A percentile compares a stretch with the other conserved stretches of the same genome.
Evolutionary conservation across 495 filamentous ascomycete genomes (phyloP).

Genomic region (Penicillium argentinense): DNA sequence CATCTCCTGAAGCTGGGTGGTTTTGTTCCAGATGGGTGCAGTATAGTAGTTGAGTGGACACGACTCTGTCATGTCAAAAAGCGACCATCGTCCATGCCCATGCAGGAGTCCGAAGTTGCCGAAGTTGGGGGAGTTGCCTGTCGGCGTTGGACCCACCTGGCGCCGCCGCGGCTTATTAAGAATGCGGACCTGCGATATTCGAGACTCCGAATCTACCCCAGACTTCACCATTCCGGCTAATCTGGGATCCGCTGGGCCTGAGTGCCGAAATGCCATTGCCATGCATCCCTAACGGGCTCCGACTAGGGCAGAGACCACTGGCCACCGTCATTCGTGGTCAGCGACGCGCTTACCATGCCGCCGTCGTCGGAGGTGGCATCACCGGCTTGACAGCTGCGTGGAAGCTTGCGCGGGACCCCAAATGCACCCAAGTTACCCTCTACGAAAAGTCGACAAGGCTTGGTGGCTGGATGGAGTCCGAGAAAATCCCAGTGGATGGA

Average conservation of each 20-base stretch:
- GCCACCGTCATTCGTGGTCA: conserved; percentile 15
- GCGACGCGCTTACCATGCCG: conserved; percentile 51
- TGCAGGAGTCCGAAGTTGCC: too few species aligned
- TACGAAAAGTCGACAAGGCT: conserved; percentile 69
- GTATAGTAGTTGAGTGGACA: too few species aligned
- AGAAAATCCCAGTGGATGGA: conserved; percentile 58
- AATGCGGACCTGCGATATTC: conserved; percentile 1
- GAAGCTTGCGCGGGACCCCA: conserved; percentile 61
- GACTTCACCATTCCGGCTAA: conserved; percentile 5
- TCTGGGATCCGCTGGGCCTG: not conserved
- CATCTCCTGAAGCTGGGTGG: too few species aligned
- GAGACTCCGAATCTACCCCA: not conserved
- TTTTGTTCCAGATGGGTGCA: too few species aligned
- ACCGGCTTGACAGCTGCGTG: conserved; percentile 83
- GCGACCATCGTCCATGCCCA: too few species aligned
- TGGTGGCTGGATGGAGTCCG: conserved; percentile 84
- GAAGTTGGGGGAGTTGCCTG: too few species aligned
- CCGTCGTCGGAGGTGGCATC: conserved; percentile 84
- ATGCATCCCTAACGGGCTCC: conserved; percentile 25
- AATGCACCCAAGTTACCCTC: conserved; percentile 66
- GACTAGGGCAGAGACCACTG: conserved; percentile 16
- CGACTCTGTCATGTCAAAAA: too few species aligned
- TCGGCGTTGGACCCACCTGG: too few species aligned
- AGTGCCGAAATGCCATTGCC: conserved; percentile 31
- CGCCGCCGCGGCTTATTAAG: conserved; percentile 22